Conservation (phyloP, 2,329 filamentous ascomycete species). For the Immersiporthe knoxdaviesiana region DNA sequence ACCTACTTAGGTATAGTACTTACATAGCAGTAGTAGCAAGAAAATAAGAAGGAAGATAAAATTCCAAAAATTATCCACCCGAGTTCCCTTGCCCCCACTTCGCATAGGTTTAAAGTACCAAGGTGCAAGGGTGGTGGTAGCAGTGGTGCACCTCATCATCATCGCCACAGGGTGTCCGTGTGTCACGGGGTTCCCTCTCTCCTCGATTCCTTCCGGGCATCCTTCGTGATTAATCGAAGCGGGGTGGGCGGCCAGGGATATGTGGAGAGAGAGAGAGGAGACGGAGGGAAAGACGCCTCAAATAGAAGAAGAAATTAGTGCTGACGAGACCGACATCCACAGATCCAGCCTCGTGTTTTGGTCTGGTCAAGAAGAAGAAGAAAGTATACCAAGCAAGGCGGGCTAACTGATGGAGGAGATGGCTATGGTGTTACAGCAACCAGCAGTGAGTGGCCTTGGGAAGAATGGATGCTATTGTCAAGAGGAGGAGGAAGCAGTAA, state of each 20-base stretch:
- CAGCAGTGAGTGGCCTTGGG: no score
- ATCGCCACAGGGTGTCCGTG: neutral
- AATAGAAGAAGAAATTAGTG: conserved; percentile 1
- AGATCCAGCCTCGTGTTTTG: neutral
- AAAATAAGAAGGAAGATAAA: no score
- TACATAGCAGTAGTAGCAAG: no score
- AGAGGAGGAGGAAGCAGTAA: no score
- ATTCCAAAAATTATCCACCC: no score
- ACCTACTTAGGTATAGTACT: no score
- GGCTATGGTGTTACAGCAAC: neutral
- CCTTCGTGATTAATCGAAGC: neutral
- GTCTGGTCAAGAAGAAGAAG: neutral
- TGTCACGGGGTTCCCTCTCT: neutral
- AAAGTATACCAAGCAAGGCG: conserved; percentile 14
- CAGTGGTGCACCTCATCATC: no score
- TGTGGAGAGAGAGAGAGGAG: neutral
- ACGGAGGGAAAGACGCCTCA: neutral
- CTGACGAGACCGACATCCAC: conserved; percentile 5
- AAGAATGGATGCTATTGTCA: no score
- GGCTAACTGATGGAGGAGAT: conserved; percentile 1
- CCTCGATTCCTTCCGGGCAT: neutral
- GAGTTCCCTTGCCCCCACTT: no score
- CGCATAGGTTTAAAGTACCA: no score
- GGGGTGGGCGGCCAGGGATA: neutral
- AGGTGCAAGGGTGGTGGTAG: no score